Percentiles rank a stretch among this genome's conserved stretches.
These are phyloP conservation scores for Colletotrichum scovillei DNA, from an alignment of 2,329 filamentous ascomycete genomes.

Conservation along the genomic window DNA sequence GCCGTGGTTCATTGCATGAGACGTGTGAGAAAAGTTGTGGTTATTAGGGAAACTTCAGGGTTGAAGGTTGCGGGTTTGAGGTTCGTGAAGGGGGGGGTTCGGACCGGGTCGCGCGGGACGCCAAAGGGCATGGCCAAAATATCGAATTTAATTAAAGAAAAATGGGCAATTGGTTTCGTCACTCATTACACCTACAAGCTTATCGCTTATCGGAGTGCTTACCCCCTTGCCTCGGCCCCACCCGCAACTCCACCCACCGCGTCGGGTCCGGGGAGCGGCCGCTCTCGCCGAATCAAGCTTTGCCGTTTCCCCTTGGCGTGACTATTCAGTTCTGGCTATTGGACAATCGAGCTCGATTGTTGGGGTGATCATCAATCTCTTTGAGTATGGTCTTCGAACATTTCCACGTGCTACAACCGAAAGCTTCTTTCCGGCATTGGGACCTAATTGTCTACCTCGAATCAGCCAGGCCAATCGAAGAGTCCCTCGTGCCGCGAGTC, in stretches of 20 bases:
- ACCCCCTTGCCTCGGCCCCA: conserved; percentile 17
- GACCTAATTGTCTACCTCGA: too few relatives aligned
- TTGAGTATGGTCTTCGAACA: neutral
- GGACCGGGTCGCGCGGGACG: neutral
- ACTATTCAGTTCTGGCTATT: neutral
- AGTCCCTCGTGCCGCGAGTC: neutral
- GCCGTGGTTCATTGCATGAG: conserved; percentile 36
- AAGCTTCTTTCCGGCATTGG: too few relatives aligned
- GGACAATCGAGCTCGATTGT: neutral
- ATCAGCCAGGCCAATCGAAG: neutral
- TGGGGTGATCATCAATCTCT: neutral
- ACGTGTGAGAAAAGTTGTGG: neutral
- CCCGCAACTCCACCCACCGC: neutral
- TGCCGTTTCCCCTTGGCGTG: conserved; percentile 14
- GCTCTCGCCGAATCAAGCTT: conserved; percentile 29
- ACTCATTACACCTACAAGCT: conserved; percentile 32
- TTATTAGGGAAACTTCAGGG: neutral
- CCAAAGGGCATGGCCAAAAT: conserved; percentile 11
- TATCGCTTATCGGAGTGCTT: conserved; percentile 4
- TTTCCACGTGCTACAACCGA: too few relatives aligned
- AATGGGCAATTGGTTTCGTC: conserved; percentile 26
- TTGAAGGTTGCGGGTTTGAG: neutral
- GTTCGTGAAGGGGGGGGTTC: neutral
- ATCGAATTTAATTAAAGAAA: conserved; percentile 20
- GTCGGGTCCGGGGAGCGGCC: conserved; percentile 18